Percentiles rank a stretch among this genome's conserved stretches.
Evolutionary conservation across 192 early-diverging fungal species (phyloP).

Genomic region (Podila epicladia): DNA sequence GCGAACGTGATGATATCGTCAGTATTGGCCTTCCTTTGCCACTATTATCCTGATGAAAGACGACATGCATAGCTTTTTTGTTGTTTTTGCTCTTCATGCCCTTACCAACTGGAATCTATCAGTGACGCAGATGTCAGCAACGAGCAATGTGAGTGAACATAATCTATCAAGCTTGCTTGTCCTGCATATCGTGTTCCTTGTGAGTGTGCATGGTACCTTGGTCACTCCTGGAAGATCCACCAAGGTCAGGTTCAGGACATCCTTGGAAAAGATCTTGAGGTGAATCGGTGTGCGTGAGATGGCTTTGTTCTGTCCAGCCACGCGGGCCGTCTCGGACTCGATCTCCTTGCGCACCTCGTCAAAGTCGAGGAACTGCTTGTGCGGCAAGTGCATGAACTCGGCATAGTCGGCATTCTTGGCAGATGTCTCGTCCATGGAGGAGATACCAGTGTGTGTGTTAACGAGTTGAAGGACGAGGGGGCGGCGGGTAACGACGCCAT

Average conservation of each 20-base stretch:
- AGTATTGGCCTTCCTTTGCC: too few species aligned
- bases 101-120: constrained; percentile 59
- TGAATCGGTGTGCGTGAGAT: constrained; percentile 82
- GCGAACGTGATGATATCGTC: too few species aligned
- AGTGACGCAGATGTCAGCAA: background rate
- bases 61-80: background rate
- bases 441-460: constrained; percentile 54
- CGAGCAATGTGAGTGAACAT: too few species aligned
- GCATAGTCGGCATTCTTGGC: constrained; percentile 39
- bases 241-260: constrained; percentile 82
- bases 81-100: background rate
- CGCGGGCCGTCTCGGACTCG: constrained; percentile 79
- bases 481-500: constrained; percentile 85
- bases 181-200: too few species aligned
- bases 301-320: constrained; percentile 84
- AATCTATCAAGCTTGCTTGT: too few species aligned
- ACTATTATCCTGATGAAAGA: too few species aligned
- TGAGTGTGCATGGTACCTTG: constrained; percentile 59
- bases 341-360: constrained; percentile 81
- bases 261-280: constrained; percentile 77
- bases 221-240: constrained; percentile 88
- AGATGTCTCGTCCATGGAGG: constrained; percentile 10
- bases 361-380: constrained; percentile 82
- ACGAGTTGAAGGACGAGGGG: constrained; percentile 86
- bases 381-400: constrained; percentile 80